These are phyloP conservation scores for Boletus holoroseus DNA, from an alignment of 1,284 basidiomycete species.

Conservation along the genomic window DNA sequence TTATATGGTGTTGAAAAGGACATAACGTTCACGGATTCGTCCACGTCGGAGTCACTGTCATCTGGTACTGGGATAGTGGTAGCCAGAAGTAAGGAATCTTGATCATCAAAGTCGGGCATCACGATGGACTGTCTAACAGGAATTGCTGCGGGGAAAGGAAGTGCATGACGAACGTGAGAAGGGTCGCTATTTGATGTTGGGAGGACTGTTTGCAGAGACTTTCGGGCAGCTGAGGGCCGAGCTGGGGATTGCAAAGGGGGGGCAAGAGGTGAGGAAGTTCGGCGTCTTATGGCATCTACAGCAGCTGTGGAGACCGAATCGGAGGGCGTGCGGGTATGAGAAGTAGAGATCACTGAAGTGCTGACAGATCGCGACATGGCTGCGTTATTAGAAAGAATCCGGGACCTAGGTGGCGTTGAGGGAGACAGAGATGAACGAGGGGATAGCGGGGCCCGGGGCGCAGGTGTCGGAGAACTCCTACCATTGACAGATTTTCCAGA, in stretches of 20 bases:
- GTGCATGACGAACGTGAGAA: constrained; percentile 34
- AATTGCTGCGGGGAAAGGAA: constrained; percentile 26
- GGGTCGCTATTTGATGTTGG: constrained; percentile 42
- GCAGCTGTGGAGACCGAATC: constrained; percentile 46
- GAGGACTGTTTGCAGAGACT: constrained; percentile 43
- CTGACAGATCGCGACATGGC: constrained; percentile 40
- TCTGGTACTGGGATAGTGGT: constrained; percentile 66
- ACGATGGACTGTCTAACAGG: constrained; percentile 38
- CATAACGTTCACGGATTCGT: constrained; percentile 54
- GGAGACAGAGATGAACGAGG: constrained; percentile 39
- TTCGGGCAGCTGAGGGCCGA: constrained; percentile 39
- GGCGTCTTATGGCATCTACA: constrained; percentile 38
- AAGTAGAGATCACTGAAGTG: constrained; percentile 27
- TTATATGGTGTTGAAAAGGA: constrained; percentile 69
- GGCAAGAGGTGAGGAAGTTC: constrained; percentile 51
- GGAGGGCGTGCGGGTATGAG: constrained; percentile 40
- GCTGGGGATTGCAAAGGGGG: constrained; percentile 34
- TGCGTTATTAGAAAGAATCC: constrained; percentile 38
- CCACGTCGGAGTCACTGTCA: constrained; percentile 62
- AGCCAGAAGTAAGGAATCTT: constrained; percentile 66
- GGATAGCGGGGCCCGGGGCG: constrained; percentile 38
- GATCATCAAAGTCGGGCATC: constrained; percentile 39
- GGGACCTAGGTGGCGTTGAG: constrained; percentile 43
- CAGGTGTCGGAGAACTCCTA: constrained; percentile 39
- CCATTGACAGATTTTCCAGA: constrained; percentile 28